phyloP scores from a whole-genome alignment of 345 rosid species.

The Stellera chamaejasme region DNA sequence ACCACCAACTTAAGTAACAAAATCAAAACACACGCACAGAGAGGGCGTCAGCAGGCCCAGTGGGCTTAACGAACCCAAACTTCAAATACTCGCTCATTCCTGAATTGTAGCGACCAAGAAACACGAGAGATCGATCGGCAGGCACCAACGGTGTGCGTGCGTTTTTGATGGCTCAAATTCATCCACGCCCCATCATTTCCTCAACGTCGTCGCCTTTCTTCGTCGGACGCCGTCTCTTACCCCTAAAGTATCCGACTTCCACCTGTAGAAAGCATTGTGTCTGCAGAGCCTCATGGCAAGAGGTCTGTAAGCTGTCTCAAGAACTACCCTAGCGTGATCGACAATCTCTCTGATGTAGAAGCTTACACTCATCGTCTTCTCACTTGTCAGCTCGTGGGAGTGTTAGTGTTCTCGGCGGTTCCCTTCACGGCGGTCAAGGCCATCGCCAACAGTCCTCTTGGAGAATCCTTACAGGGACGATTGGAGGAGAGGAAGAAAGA shows the following conservation, averaged over 20 bases:
- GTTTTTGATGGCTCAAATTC: constrained; percentile 24
- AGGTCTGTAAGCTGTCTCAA: constrained; percentile 26
- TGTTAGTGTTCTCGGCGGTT: constrained; percentile 79
- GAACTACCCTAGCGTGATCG: too few species aligned
- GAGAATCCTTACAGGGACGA: constrained; percentile 57
- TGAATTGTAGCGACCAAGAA: too few species aligned
- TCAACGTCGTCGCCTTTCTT: constrained; percentile 24
- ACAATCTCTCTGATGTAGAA: too few species aligned
- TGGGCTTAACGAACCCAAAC: too few species aligned
- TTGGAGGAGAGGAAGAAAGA: constrained; percentile 64
- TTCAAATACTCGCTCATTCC: too few species aligned
- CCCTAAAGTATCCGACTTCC: constrained; percentile 1
- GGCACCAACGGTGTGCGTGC: too few species aligned
- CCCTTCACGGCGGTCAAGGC: constrained; percentile 93
- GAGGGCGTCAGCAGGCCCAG: too few species aligned
- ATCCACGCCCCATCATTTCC: constrained; percentile 13
- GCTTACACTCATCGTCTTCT: background rate
- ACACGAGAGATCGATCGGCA: too few species aligned
- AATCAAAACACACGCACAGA: too few species aligned
- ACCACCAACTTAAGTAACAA: too few species aligned
- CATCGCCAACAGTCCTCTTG: constrained; percentile 79
- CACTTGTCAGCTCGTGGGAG: constrained; percentile 61
- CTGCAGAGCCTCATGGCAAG: constrained; percentile 89
- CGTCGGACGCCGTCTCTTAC: constrained; percentile 1
- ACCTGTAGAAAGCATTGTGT: constrained; percentile 16